Evolutionary conservation across 805 yeast genomes (phyloP).

Genomic region (Ogataea nakhonphanomensis): DNA sequence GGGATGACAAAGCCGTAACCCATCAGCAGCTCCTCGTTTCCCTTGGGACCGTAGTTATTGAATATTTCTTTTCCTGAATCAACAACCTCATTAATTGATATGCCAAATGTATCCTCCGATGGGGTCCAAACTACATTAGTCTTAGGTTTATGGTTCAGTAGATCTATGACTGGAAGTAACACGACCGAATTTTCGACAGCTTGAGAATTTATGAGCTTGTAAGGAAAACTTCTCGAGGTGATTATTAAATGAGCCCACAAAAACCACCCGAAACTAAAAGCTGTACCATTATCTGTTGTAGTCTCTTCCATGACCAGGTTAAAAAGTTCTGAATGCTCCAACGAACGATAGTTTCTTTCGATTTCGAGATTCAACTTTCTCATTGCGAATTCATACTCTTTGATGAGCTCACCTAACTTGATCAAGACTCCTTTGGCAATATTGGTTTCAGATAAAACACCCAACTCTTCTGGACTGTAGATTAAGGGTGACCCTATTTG

Average conservation of each 20-base stretch:
- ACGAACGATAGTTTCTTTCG: conserved; percentile 5
- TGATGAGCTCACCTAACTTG: conserved; percentile 41
- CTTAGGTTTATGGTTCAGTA: conserved; percentile 67
- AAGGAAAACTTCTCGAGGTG: conserved; percentile 81
- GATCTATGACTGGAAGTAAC: conserved; percentile 73
- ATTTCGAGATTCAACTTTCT: not conserved
- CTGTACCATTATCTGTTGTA: conserved; percentile 28
- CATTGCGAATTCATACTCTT: conserved; percentile 46
- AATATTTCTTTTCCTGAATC: conserved; percentile 43
- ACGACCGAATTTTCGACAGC: conserved; percentile 37
- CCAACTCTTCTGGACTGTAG: conserved; percentile 51
- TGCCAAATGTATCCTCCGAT: conserved; percentile 17
- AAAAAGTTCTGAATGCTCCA: conserved; percentile 6
- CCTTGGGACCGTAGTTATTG: conserved; percentile 86
- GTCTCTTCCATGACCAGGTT: conserved; percentile 17
- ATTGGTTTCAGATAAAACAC: conserved; percentile 57
- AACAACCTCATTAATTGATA: conserved; percentile 6
- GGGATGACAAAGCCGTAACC: conserved; percentile 77
- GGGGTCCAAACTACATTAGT: conserved; percentile 63
- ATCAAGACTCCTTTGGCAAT: conserved; percentile 47
- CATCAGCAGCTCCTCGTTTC: conserved; percentile 76
- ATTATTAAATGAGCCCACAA: conserved; percentile 73
- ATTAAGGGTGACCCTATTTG: conserved; percentile 59
- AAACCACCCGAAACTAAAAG: conserved; percentile 49
- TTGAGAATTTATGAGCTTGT: conserved; percentile 42